Evolutionary conservation across 139 green algal species (phyloP).

Genomic region (Coccomyxa sp.): DNA sequence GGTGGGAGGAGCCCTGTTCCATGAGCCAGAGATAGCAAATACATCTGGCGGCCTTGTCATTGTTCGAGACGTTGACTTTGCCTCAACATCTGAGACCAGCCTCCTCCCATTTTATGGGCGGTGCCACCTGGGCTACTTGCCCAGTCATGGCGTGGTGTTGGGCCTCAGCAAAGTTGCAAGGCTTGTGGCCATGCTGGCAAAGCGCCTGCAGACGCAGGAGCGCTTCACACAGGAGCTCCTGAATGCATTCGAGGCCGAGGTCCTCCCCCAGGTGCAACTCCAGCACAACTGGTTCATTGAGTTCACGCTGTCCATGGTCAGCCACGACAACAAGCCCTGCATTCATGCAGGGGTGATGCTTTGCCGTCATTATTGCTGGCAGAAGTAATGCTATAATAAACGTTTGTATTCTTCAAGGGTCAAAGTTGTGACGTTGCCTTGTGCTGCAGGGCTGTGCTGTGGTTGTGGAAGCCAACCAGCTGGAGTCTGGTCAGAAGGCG

Average conservation of each 20-base stretch:
- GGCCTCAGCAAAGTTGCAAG: slow-evolving; percentile 85
- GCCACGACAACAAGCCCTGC: too few relatives aligned
- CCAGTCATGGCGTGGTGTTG: slow-evolving; percentile 66
- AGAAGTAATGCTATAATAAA: too few relatives aligned
- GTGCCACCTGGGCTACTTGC: slow-evolving; percentile 90
- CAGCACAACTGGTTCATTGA: too few relatives aligned
- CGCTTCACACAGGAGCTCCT: slow-evolving; percentile 45
- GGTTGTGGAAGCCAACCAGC: slow-evolving; percentile 59
- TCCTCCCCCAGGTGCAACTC: slow-evolving; percentile 14
- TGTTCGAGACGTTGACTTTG: slow-evolving; percentile 86
- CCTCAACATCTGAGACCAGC: slow-evolving; percentile 58
- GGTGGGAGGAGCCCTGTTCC: slow-evolving; percentile 71
- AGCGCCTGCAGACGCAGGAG: slow-evolving; percentile 67
- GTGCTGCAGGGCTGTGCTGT: slow-evolving; percentile 45
- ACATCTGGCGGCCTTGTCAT: slow-evolving; percentile 25
- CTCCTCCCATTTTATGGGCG: slow-evolving; percentile 92
- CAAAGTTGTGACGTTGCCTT: neutral
- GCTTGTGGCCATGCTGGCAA: slow-evolving; percentile 67
- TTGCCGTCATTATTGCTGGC: too few relatives aligned
- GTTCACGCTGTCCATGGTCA: too few relatives aligned
- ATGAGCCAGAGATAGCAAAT: slow-evolving; percentile 61
- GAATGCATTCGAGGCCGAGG: slow-evolving; percentile 36
- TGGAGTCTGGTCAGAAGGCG: slow-evolving; percentile 26
- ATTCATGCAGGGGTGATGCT: too few relatives aligned
- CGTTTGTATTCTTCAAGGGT: too few relatives aligned